phyloP scores from a whole-genome alignment of 179 eudicot species.

The Patellifolia procumbens region DNA sequence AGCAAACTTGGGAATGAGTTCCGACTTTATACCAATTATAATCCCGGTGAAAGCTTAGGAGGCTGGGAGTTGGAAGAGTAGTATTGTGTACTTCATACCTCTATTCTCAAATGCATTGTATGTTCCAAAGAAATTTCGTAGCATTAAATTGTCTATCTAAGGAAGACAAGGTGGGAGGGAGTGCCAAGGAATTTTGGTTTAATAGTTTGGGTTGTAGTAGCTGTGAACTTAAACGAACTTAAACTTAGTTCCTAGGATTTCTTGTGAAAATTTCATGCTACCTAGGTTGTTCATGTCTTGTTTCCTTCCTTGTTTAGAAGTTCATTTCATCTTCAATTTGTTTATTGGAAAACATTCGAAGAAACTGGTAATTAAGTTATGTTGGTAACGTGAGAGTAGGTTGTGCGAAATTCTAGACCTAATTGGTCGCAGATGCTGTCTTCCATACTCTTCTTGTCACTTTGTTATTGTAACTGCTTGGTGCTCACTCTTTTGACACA shows the following conservation, averaged over 20 bases:
- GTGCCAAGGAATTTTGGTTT: not conserved
- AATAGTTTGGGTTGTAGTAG: not conserved
- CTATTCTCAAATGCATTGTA: not conserved
- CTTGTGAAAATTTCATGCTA: not conserved
- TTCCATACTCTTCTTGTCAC: too few species aligned
- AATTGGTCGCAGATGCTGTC: too few species aligned
- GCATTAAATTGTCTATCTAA: not conserved
- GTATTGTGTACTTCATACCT: constrained; percentile 11
- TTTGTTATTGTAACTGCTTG: too few species aligned
- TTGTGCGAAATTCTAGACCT: too few species aligned
- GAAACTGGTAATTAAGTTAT: too few species aligned
- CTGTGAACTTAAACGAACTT: not conserved
- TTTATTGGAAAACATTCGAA: not conserved
- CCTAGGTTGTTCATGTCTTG: not conserved
- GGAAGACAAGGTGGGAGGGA: not conserved
- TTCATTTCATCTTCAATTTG: not conserved
- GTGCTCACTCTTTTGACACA: too few species aligned
- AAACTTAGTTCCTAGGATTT: not conserved
- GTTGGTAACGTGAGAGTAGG: too few species aligned
- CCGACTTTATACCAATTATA: constrained; percentile 78
- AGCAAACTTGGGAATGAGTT: constrained; percentile 97
- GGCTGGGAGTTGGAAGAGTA: constrained; percentile 61
- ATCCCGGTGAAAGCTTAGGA: constrained; percentile 78
- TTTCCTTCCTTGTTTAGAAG: not conserved
- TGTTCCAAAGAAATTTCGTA: not conserved